phyloP scores from a whole-genome alignment of 306 rosid species.

The Herpetospermum pedunculosum region DNA sequence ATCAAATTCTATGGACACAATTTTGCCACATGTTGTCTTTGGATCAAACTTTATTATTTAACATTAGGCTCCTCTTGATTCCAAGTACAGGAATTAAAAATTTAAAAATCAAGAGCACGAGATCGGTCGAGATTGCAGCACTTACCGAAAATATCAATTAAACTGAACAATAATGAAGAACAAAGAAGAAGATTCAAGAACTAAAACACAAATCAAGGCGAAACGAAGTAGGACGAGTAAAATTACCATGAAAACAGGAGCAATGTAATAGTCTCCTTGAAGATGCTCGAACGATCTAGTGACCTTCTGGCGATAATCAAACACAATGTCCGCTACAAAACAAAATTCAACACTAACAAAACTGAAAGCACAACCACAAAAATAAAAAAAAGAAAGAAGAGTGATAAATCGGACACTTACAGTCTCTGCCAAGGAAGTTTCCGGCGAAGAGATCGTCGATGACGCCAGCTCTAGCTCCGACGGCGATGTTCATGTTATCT shows the following conservation, averaged over 20 bases:
- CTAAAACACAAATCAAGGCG: not conserved
- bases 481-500: slow-evolving; percentile 93
- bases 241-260: slow-evolving; percentile 84
- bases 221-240: not conserved
- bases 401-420: slow-evolving; percentile 11
- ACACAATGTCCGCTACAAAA: slow-evolving; percentile 73
- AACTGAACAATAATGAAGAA: not conserved
- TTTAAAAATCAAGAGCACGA: not conserved
- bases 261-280: slow-evolving; percentile 87
- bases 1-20: too few species aligned
- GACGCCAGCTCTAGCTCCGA: slow-evolving; percentile 82
- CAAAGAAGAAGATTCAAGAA: not conserved
- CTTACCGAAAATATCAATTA: not conserved
- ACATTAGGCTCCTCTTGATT: not conserved
- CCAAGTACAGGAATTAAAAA: not conserved
- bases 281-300: slow-evolving; percentile 74
- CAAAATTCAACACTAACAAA: not conserved
- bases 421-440: slow-evolving; percentile 76
- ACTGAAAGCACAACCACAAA: not conserved
- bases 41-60: too few species aligned
- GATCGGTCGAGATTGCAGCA: not conserved
- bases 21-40: too few species aligned
- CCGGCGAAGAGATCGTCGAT: slow-evolving; percentile 77
- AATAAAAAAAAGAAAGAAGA: not conserved
- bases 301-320: slow-evolving; percentile 89